Percentiles rank a stretch among this genome's conserved stretches.
These are phyloP conservation scores for Bothriochloa decipiens DNA, from an alignment of 176 grass and related monocot genomes.

Conservation along the genomic window DNA sequence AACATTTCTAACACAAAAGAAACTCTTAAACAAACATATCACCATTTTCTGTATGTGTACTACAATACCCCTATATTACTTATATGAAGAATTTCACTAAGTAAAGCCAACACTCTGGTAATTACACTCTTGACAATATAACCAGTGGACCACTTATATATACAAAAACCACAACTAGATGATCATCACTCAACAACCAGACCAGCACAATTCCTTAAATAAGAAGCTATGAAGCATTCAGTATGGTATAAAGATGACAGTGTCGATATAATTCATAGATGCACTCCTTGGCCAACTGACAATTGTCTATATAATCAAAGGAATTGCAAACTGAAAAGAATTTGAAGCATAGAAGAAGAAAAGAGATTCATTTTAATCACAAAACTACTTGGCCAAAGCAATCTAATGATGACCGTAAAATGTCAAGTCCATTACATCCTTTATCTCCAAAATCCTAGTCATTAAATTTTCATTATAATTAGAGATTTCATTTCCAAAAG, in stretches of 20 bases:
- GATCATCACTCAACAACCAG: neutral
- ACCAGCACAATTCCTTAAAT: neutral
- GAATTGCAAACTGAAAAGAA: conserved; percentile 7
- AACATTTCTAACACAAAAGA: neutral
- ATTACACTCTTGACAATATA: neutral
- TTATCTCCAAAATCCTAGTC: neutral
- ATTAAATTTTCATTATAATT: conserved; percentile 3
- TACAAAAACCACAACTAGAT: neutral
- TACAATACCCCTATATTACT: neutral
- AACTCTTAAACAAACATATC: conserved; percentile 4
- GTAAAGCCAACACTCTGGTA: neutral
- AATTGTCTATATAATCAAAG: neutral
- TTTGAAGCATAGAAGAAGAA: neutral
- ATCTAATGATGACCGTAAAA: neutral
- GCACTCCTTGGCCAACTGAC: conserved; percentile 10
- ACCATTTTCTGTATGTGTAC: neutral
- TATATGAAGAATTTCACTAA: too few species aligned
- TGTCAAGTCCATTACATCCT: neutral
- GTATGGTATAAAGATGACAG: conserved; percentile 24
- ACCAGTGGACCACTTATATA: neutral
- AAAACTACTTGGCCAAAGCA: conserved; percentile 13
- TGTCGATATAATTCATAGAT: neutral
- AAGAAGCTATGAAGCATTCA: neutral
- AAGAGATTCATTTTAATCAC: conserved; percentile 5
- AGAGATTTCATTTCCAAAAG: conserved; percentile 26